Conservation (phyloP, 805 yeast species). For the Saturnispora sekii region DNA sequence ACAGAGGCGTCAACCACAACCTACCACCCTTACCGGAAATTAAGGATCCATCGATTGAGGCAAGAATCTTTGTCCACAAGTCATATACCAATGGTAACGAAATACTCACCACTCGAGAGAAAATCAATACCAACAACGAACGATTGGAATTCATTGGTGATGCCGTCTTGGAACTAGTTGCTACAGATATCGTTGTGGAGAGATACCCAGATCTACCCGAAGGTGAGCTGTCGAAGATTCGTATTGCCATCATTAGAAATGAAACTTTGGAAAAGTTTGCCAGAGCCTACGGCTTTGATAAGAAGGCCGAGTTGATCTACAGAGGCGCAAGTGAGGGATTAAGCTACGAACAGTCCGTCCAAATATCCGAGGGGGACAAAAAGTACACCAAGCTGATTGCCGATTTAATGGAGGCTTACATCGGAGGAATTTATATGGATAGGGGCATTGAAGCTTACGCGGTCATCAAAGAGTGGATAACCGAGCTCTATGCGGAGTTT, state of each 20-base stretch:
- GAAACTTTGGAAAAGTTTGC: slow-evolving; percentile 65
- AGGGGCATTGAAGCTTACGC: slow-evolving; percentile 15
- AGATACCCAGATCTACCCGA: slow-evolving; percentile 64
- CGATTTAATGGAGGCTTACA: slow-evolving; percentile 88
- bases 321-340: neutral
- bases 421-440: slow-evolving; percentile 74
- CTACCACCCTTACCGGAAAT: slow-evolving; percentile 64
- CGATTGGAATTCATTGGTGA: slow-evolving; percentile 88
- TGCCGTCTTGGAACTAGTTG: slow-evolving; percentile 64
- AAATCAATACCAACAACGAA: slow-evolving; percentile 65
- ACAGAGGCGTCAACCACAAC: slow-evolving; percentile 7
- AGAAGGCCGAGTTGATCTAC: slow-evolving; percentile 31
- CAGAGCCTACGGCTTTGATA: slow-evolving; percentile 53
- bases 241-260: slow-evolving; percentile 68
- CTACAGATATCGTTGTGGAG: slow-evolving; percentile 57
- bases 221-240: slow-evolving; percentile 65
- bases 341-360: slow-evolving; percentile 16
- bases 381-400: slow-evolving; percentile 35
- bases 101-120: slow-evolving; percentile 47
- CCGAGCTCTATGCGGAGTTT: slow-evolving; percentile 22
- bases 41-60: slow-evolving; percentile 44
- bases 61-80: slow-evolving; percentile 73
- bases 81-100: slow-evolving; percentile 55
- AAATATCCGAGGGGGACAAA: slow-evolving; percentile 7
- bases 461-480: slow-evolving; percentile 49